Percentiles rank a stretch among this genome's conserved stretches.
These are phyloP conservation scores for Magnolia officinalis DNA, from an alignment of 164 flowering plant species.

Conservation along the genomic window DNA sequence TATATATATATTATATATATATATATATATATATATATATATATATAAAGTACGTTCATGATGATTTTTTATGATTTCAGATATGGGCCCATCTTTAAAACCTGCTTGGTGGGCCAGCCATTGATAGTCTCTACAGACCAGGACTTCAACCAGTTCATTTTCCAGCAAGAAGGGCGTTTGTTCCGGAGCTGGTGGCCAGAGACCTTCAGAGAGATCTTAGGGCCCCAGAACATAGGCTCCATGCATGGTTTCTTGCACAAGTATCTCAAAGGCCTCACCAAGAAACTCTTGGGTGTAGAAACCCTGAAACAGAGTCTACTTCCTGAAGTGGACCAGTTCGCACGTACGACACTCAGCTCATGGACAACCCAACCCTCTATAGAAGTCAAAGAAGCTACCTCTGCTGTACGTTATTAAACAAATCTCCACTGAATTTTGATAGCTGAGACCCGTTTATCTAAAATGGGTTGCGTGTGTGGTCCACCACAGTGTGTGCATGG, in stretches of 20 bases:
- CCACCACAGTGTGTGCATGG: too few relatives aligned
- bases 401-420: constrained; percentile 18
- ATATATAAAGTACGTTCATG: too few relatives aligned
- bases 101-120: constrained; percentile 30
- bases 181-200: constrained; percentile 36
- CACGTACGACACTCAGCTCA: constrained; percentile 5
- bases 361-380: constrained; percentile 24
- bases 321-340: constrained; percentile 21
- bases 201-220: constrained; percentile 27
- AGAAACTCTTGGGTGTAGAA: constrained; percentile 32
- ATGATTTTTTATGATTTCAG: constrained; percentile 12
- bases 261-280: constrained; percentile 32
- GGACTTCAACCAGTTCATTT: constrained; percentile 30
- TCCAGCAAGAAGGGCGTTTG: constrained; percentile 37
- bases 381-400: constrained; percentile 31
- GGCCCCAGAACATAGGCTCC: constrained; percentile 23
- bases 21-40: too few relatives aligned
- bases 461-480: too few relatives aligned
- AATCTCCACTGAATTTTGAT: too few relatives aligned
- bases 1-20: too few relatives aligned
- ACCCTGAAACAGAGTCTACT: constrained; percentile 29
- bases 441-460: too few relatives aligned
- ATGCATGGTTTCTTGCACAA: constrained; percentile 31
- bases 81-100: constrained; percentile 33
- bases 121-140: constrained; percentile 32